Conservation (phyloP, 2,329 filamentous ascomycete species). For the Neoarthrinium moseri region DNA sequence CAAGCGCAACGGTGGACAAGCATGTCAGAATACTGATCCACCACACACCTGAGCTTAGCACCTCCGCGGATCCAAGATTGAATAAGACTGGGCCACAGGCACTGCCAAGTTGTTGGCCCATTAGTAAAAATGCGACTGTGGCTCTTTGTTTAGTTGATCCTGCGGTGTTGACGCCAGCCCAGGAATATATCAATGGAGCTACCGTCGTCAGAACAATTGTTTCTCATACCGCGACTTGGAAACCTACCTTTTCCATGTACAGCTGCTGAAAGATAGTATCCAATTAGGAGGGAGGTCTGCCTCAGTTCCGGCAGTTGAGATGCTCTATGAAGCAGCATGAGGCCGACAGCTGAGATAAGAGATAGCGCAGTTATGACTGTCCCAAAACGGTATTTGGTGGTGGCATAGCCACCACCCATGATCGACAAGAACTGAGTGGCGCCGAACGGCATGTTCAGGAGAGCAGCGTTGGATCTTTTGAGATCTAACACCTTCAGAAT, state of each 20-base stretch:
- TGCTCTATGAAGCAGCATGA: background rate
- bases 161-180: background rate
- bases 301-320: background rate
- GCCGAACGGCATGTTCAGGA: background rate
- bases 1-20: background rate
- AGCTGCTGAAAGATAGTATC: background rate
- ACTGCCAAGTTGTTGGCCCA: background rate
- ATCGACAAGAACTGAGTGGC: background rate
- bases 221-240: background rate
- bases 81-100: background rate
- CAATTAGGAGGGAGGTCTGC: background rate
- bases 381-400: background rate
- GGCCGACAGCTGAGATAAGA: background rate
- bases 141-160: background rate
- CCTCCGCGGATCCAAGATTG: background rate
- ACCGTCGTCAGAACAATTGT: background rate
- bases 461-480: background rate
- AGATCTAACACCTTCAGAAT: background rate
- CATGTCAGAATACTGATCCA: background rate
- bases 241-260: background rate
- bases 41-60: background rate
- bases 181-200: background rate
- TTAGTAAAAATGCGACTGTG: background rate
- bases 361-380: background rate
- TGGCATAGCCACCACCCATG: background rate